phyloP scores from a whole-genome alignment of 2,329 filamentous ascomycete genomes.

The Cladosporium sp. region DNA sequence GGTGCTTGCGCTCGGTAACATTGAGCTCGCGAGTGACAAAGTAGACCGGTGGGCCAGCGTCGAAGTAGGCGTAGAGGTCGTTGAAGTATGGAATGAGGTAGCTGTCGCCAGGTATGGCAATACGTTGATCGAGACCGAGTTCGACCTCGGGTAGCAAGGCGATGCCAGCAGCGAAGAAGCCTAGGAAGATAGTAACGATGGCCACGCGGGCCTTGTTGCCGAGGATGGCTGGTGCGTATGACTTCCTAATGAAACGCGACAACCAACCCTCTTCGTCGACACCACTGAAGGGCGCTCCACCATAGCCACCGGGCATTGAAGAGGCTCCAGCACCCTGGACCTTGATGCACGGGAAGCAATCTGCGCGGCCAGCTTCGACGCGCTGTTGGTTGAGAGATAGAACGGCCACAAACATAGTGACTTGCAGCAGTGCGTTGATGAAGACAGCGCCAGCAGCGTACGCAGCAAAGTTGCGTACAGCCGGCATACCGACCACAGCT shows the following conservation, averaged over 20 bases:
- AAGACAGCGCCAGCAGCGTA: constrained; percentile 96
- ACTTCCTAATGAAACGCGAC: constrained; percentile 85
- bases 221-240: constrained; percentile 80
- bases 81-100: constrained; percentile 97
- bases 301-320: constrained; percentile 60
- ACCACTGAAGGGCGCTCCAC: constrained; percentile 63
- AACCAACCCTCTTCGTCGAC: constrained; percentile 79
- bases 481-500: constrained; percentile 94
- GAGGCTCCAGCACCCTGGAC: constrained; percentile 72
- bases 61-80: constrained; percentile 89
- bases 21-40: constrained; percentile 87
- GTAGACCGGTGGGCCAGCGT: constrained; percentile 89
- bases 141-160: constrained; percentile 81
- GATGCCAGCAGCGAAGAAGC: constrained; percentile 79
- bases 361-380: constrained; percentile 83
- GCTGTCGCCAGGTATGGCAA: constrained; percentile 88
- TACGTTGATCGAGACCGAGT: constrained; percentile 89
- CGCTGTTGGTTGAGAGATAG: constrained; percentile 87
- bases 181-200: constrained; percentile 80
- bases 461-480: constrained; percentile 93
- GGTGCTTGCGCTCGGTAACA: constrained; percentile 69
- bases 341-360: constrained; percentile 87
- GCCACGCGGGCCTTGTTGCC: constrained; percentile 75
- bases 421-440: constrained; percentile 94
- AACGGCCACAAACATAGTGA: constrained; percentile 95